phyloP scores from a whole-genome alignment of 2,329 filamentous ascomycete species.

The Colletotrichum sp. region DNA sequence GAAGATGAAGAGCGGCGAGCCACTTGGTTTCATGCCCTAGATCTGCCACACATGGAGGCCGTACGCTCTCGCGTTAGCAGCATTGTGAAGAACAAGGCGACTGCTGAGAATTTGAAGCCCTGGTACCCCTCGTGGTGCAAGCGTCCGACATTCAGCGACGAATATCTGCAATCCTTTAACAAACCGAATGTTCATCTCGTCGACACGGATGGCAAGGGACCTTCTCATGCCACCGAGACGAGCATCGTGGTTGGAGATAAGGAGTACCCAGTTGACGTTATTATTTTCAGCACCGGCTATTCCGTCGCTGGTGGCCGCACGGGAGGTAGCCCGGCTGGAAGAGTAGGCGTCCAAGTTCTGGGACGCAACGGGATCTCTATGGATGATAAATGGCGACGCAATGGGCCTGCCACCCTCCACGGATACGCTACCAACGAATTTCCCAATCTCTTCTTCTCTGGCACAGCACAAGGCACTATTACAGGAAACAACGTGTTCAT shows the following conservation, averaged over 20 bases:
- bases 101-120: constrained; percentile 57
- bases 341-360: background rate
- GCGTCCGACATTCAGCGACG: constrained; percentile 65
- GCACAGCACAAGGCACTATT: background rate
- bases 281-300: constrained; percentile 24
- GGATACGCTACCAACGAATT: constrained; percentile 22
- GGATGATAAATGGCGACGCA: constrained; percentile 22
- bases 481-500: background rate
- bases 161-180: constrained; percentile 65
- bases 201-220: constrained; percentile 60
- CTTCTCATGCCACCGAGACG: background rate
- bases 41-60: constrained; percentile 41
- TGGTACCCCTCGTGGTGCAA: constrained; percentile 70
- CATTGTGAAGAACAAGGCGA: constrained; percentile 53
- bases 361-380: constrained; percentile 19
- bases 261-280: constrained; percentile 49
- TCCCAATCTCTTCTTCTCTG: constrained; percentile 25
- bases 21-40: background rate
- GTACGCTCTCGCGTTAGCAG: constrained; percentile 51
- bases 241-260: constrained; percentile 46
- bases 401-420: constrained; percentile 14
- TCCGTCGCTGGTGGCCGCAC: background rate
- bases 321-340: constrained; percentile 16
- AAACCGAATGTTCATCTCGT: constrained; percentile 60
- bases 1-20: background rate